Conservation (phyloP, 129 eudicot species). For the Flaveria brownii region DNA sequence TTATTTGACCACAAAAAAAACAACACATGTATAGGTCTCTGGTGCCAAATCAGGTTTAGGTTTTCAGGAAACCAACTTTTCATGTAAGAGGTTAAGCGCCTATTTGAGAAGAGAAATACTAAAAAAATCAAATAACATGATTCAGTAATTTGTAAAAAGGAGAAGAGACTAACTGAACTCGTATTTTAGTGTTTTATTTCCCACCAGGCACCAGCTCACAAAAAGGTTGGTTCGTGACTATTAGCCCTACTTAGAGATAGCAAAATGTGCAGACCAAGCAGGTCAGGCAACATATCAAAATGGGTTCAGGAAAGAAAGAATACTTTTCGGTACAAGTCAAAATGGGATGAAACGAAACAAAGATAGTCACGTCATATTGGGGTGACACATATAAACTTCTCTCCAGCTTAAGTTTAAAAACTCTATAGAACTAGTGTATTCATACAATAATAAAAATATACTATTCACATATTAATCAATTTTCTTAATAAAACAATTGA, state of each 20-base stretch:
- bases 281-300: not conserved
- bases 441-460: not conserved
- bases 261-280: not conserved
- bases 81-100: not conserved
- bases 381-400: not conserved
- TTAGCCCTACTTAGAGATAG: not conserved
- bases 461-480: not conserved
- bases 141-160: not conserved
- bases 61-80: constrained; percentile 7
- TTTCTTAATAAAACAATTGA: not conserved
- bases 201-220: not conserved
- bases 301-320: not conserved
- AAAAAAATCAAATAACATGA: not conserved
- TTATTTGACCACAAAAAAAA: not conserved
- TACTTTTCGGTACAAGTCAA: not conserved
- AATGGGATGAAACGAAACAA: not conserved
- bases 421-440: not conserved
- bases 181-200: not conserved
- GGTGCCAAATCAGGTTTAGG: not conserved
- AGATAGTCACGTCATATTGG: not conserved
- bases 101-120: not conserved
- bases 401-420: not conserved
- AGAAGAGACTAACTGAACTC: not conserved
- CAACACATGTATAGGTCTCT: not conserved
- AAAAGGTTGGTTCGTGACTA: not conserved